Base-by-base conservation (phyloP, 805 yeast genomes). In the Torulaspora indica region DNA sequence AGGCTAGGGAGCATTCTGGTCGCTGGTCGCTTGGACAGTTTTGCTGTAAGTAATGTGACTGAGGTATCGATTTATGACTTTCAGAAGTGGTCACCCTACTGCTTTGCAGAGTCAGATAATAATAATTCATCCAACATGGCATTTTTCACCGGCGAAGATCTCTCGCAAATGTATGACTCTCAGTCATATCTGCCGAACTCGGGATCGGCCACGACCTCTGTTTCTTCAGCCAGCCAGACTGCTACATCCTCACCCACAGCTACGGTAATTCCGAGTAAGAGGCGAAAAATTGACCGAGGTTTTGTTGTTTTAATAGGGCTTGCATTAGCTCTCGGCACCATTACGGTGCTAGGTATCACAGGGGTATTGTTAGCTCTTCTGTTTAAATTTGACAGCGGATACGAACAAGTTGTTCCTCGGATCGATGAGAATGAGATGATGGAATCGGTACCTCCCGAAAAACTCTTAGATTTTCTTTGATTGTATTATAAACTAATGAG, bases 291-390 rank as follows among this genome's bases (percentile, higher is more conserved):
- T 46, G 66, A 62, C 24, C 63, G 77, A 15, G 90, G 93, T 0
- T 81, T 74, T 54, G 81, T 84, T 23, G 88, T 82, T 3, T 73
- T 85, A 23, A 75, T 84, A 35, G 78, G 85, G 0, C 70, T 82
- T 33, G 93, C 89, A 0, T 68, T 81, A 43, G 79, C 91, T 0
- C 53, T 85, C 25, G 86, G 71, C 14, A 71, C 76, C 1, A 60
- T 72, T 31, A 58, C 67, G 37, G 61, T 61, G 14, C 54, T 67
- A 43, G 84, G 73, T 44, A 62, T 68, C 22, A 50, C 69, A 4
- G 73, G 73, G 28, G 70, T 61, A 5, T 52, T 56, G 37, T 54
- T 59, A 33, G 53, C 63, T 12, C 62, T 65, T 38, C 61, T 63
- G 42, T 67, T 64, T 55, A 68, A 61, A 41, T 64, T 65, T 40